Evolutionary conservation across 1,284 basidiomycete species (phyloP).

Genomic region (Ceratorhiza oryzae-sativae): DNA sequence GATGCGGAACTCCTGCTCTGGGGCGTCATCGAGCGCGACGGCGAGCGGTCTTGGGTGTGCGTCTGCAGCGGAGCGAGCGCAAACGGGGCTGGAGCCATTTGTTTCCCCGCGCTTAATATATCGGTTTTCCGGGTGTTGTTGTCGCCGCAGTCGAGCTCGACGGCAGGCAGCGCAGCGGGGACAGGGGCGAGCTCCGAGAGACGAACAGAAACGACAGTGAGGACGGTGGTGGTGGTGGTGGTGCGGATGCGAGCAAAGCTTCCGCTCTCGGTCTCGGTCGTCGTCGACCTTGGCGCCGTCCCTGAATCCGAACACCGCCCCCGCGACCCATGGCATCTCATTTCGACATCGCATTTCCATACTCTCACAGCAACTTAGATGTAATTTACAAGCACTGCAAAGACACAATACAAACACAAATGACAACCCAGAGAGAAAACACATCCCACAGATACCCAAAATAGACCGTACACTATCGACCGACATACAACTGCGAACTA

Average conservation of each 20-base stretch:
- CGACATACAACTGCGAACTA: slow-evolving; percentile 11
- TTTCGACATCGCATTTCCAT: neutral
- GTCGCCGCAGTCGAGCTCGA: neutral
- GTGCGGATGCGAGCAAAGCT: neutral
- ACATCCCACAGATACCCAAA: neutral
- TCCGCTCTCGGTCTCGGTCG: slow-evolving; percentile 7
- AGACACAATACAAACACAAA: neutral
- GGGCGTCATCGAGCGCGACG: slow-evolving; percentile 38
- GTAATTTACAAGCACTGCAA: neutral
- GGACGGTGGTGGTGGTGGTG: neutral
- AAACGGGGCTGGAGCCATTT: slow-evolving; percentile 9
- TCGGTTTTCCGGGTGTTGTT: neutral
- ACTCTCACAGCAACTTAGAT: neutral
- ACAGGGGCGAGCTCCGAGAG: neutral
- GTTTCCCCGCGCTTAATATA: neutral
- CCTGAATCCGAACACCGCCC: neutral
- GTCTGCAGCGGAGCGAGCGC: slow-evolving; percentile 17
- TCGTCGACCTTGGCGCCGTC: slow-evolving; percentile 11
- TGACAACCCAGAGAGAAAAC: neutral
- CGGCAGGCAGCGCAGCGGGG: neutral
- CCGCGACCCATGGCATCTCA: no score
- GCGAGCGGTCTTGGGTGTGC: slow-evolving; percentile 24
- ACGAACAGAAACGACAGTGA: slow-evolving; percentile 6
- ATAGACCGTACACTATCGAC: neutral
- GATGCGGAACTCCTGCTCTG: slow-evolving; percentile 26